phyloP scores from a whole-genome alignment of 2,329 filamentous ascomycete species.

The Penicillium sp. region DNA sequence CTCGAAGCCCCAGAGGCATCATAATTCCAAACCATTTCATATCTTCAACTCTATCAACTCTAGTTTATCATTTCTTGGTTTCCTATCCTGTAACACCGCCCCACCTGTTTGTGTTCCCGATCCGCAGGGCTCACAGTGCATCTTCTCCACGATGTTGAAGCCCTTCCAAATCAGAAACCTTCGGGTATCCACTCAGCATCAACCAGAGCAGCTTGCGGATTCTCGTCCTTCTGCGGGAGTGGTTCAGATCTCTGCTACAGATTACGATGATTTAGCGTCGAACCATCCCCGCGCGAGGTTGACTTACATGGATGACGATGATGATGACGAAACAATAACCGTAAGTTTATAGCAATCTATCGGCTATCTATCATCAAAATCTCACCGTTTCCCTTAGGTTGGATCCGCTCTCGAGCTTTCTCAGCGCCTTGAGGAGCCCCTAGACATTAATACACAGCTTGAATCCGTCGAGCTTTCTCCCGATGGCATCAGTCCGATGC shows the following conservation, averaged over 20 bases:
- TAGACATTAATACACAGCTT: conserved; percentile 11
- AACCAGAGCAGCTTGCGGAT: not conserved
- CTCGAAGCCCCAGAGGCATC: conserved; percentile 8
- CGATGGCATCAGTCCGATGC: conserved; percentile 27
- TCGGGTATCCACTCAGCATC: conserved; percentile 13
- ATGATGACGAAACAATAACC: conserved; percentile 42
- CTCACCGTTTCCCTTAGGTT: conserved; percentile 29
- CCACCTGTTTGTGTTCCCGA: conserved; percentile 5
- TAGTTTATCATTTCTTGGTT: conserved; percentile 1
- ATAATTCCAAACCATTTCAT: conserved; percentile 4
- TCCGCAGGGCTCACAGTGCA: conserved; percentile 1
- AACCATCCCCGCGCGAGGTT: conserved; percentile 36
- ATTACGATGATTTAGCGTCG: conserved; percentile 38
- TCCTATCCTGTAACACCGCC: conserved; percentile 8
- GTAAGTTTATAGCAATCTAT: conserved; percentile 22
- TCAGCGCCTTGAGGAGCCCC: conserved; percentile 40
- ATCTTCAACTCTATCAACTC: conserved; percentile 1
- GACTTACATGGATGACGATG: conserved; percentile 41
- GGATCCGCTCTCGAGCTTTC: conserved; percentile 41
- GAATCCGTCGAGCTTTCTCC: conserved; percentile 8
- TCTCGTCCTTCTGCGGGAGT: conserved; percentile 21
- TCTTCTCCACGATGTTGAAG: conserved; percentile 28
- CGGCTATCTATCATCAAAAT: not conserved
- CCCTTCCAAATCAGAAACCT: conserved; percentile 37
- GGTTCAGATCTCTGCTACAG: conserved; percentile 34